Percentiles rank a stretch among this genome's conserved stretches.
Conservation (phyloP, 2,329 filamentous ascomycete species). For the Cladosporium sp. region DNA sequence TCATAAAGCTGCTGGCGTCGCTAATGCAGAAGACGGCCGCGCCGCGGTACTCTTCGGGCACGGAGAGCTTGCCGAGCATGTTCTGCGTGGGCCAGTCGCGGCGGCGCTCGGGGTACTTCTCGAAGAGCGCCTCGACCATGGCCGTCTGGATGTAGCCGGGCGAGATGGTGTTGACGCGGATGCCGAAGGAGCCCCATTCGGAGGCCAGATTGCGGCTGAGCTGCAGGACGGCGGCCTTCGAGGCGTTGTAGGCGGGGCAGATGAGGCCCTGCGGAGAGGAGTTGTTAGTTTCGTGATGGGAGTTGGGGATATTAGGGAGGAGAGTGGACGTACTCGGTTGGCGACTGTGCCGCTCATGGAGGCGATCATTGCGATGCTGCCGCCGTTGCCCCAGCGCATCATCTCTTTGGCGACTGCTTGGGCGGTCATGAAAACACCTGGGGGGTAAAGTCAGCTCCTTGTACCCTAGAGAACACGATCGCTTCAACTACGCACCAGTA, state of each 20-base stretch:
- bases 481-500: background rate
- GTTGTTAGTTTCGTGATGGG: background rate
- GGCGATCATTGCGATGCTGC: constrained; percentile 57
- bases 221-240: constrained; percentile 68
- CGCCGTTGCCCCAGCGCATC: constrained; percentile 54
- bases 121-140: constrained; percentile 78
- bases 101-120: constrained; percentile 60
- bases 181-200: constrained; percentile 67
- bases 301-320: background rate
- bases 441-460: constrained; percentile 33
- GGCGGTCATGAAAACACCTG: constrained; percentile 57
- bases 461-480: background rate
- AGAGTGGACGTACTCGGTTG: constrained; percentile 50
- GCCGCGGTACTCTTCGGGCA: constrained; percentile 33
- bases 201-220: constrained; percentile 63
- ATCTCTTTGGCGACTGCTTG: constrained; percentile 59
- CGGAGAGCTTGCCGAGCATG: constrained; percentile 57
- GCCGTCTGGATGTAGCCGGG: constrained; percentile 75
- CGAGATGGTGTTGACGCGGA: constrained; percentile 75
- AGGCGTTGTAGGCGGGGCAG: constrained; percentile 68
- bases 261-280: constrained; percentile 49
- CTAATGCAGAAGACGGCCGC: constrained; percentile 35
- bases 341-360: constrained; percentile 57
- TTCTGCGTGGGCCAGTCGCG: constrained; percentile 76
- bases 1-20: constrained; percentile 48